Evolutionary conservation across 1,284 basidiomycete species (phyloP).

Genomic region (Testicularia cyperi): DNA sequence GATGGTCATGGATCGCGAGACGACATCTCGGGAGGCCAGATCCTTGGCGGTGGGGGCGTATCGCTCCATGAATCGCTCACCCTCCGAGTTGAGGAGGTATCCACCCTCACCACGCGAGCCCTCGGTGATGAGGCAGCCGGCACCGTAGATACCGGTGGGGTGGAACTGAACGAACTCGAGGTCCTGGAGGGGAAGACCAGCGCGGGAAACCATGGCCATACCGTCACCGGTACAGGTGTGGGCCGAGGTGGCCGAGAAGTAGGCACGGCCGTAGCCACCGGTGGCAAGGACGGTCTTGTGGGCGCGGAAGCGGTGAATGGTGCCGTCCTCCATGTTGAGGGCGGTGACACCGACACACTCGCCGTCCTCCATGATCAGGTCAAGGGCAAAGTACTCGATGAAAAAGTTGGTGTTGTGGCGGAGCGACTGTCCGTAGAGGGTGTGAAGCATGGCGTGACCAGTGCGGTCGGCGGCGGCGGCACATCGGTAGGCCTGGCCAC

Average conservation of each 20-base stretch:
- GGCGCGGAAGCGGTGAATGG: conserved; percentile 94
- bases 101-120: conserved; percentile 99
- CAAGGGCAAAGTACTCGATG: conserved; percentile 96
- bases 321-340: conserved; percentile 99
- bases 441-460: conserved; percentile 96
- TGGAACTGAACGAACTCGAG: conserved; percentile 99
- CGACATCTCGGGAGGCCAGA: conserved; percentile 97
- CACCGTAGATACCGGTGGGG: conserved; percentile 98
- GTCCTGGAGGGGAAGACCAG: conserved; percentile 95
- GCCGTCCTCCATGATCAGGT: conserved; percentile 97
- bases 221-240: conserved; percentile 99
- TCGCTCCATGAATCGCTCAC: conserved; percentile 99
- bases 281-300: conserved; percentile 99
- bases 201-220: conserved; percentile 96
- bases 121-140: conserved; percentile 98
- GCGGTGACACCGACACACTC: conserved; percentile 99
- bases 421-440: conserved; percentile 96
- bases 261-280: conserved; percentile 96
- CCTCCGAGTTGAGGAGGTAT: conserved; percentile 96
- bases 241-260: conserved; percentile 98
- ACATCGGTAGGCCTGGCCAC: conserved; percentile 98
- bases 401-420: conserved; percentile 99
- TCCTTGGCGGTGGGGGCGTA: conserved; percentile 98
- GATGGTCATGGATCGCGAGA: conserved; percentile 98
- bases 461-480: conserved; percentile 98